phyloP scores from a whole-genome alignment of 768 basidiomycete species.

The Pulveroboletus sp. region DNA sequence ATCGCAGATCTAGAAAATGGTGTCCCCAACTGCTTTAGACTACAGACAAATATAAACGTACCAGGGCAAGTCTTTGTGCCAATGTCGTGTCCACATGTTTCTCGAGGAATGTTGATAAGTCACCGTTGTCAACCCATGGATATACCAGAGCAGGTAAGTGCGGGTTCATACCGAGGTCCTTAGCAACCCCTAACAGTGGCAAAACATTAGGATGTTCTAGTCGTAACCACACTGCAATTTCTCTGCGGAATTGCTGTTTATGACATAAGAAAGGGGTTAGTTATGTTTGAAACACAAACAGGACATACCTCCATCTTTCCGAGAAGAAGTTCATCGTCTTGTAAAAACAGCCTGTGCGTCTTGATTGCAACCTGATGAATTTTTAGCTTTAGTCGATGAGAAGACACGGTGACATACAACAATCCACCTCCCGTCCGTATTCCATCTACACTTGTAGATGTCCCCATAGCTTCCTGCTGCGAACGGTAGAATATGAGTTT shows the following conservation, averaged over 20 bases:
- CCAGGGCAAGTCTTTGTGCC: not conserved
- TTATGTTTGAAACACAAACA: not conserved
- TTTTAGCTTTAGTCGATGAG: not conserved
- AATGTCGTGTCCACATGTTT: not conserved
- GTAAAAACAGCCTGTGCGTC: not conserved
- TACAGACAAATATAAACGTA: not conserved
- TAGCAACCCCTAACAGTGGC: not conserved
- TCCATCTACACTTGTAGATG: not conserved
- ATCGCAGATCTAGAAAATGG: not conserved
- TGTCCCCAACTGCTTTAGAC: not conserved
- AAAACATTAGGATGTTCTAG: not conserved
- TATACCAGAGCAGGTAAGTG: conserved; percentile 1
- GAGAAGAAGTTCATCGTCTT: not conserved
- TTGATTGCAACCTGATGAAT: not conserved
- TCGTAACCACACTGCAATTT: not conserved
- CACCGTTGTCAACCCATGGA: not conserved
- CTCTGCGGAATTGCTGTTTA: not conserved
- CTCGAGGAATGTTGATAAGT: not conserved
- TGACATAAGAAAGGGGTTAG: not conserved
- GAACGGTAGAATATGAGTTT: not conserved
- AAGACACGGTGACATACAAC: not conserved
- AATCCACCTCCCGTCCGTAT: not conserved
- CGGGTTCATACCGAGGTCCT: not conserved
- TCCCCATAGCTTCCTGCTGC: not conserved
- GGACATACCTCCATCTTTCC: not conserved